Percentiles rank a stretch among this genome's conserved stretches.
Evolutionary conservation across 2,329 filamentous ascomycete genomes (phyloP).

Genomic region (Cladosporium sp.): DNA sequence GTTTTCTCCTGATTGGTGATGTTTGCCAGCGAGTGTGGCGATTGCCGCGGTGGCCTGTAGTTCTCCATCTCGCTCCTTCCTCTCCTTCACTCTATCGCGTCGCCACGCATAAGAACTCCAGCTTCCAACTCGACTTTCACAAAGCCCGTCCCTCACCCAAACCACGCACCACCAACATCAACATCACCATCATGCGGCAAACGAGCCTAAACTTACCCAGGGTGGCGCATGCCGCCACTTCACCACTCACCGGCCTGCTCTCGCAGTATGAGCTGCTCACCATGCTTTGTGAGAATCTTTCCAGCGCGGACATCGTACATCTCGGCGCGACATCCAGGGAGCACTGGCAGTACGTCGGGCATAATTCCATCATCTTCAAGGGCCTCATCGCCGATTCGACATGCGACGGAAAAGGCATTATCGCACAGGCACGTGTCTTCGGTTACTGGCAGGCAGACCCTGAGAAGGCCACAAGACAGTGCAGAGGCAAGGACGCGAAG

Average conservation of each 20-base stretch:
- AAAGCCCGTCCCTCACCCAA: too few relatives aligned
- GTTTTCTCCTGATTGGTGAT: neutral
- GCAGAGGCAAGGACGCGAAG: slow-evolving; percentile 7
- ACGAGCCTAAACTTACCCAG: neutral
- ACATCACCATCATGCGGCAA: neutral
- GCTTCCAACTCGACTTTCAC: neutral
- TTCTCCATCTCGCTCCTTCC: neutral
- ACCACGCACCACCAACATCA: neutral
- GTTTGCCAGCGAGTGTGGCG: neutral
- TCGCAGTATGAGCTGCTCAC: slow-evolving; percentile 13
- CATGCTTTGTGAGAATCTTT: neutral
- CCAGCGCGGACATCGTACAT: slow-evolving; percentile 21
- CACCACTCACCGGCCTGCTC: slow-evolving; percentile 1
- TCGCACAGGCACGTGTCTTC: neutral
- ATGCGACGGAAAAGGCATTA: slow-evolving; percentile 7
- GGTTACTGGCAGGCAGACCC: neutral
- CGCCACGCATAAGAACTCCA: neutral
- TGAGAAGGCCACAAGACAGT: neutral
- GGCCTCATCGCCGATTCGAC: neutral
- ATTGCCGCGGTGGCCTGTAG: neutral
- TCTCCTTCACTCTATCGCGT: neutral
- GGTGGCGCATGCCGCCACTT: neutral
- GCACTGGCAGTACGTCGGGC: slow-evolving; percentile 16
- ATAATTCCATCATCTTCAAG: neutral
- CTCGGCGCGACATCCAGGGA: slow-evolving; percentile 21